Conservation (phyloP, 768 basidiomycete genomes). For the Kwoniella newhampshirensis region DNA sequence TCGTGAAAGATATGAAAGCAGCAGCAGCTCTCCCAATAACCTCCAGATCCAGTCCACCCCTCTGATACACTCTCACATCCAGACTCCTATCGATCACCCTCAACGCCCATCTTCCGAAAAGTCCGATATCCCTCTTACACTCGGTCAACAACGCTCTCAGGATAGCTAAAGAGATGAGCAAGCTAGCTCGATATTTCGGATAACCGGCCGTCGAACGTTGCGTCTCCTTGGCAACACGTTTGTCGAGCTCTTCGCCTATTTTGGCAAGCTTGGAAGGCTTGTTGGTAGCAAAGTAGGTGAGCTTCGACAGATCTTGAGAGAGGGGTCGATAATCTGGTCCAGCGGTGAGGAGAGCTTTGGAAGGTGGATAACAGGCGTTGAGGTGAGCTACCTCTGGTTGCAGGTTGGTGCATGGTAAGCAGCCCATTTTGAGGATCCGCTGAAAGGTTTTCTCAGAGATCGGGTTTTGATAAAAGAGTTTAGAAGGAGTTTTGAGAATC, state of each 20-base stretch:
- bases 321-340: slow-evolving; percentile 59
- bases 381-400: slow-evolving; percentile 58
- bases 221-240: slow-evolving; percentile 43
- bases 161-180: slow-evolving; percentile 80
- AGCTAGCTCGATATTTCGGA: slow-evolving; percentile 72
- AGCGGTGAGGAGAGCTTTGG: slow-evolving; percentile 69
- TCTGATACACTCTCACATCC: slow-evolving; percentile 43
- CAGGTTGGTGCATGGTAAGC: slow-evolving; percentile 22
- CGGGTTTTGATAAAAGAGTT: too few species aligned
- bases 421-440: slow-evolving; percentile 8
- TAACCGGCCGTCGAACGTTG: slow-evolving; percentile 67
- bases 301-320: slow-evolving; percentile 48
- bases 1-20: slow-evolving; percentile 87
- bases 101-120: slow-evolving; percentile 45
- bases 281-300: slow-evolving; percentile 48
- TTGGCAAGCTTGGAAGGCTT: slow-evolving; percentile 48
- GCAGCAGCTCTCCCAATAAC: slow-evolving; percentile 61
- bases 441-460: neutral
- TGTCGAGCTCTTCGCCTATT: slow-evolving; percentile 49
- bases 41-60: slow-evolving; percentile 49
- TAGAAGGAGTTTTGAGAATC: too few species aligned
- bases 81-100: slow-evolving; percentile 39
- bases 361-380: slow-evolving; percentile 79
- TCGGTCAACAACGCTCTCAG: slow-evolving; percentile 78
- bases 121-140: slow-evolving; percentile 58